These are phyloP conservation scores for Fusarium algeriense DNA, from an alignment of 2,329 filamentous ascomycete genomes.

Conservation along the genomic window DNA sequence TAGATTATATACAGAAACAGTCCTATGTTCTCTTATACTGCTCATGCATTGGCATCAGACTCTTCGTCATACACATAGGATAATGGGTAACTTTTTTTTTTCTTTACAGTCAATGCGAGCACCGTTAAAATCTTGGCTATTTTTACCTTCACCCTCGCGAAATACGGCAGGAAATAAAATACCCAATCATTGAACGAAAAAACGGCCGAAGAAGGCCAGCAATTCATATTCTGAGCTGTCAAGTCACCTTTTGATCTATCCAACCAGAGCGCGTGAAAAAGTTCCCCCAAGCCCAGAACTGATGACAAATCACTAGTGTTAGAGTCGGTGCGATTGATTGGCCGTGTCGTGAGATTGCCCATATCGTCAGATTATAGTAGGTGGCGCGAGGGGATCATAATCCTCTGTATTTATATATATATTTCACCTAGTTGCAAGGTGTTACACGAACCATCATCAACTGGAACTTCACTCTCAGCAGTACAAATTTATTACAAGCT, in stretches of 20 bases:
- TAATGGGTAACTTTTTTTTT: too few relatives aligned
- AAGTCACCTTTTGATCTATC: background rate
- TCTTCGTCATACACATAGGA: accelerated
- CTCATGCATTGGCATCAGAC: too few relatives aligned
- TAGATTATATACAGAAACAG: background rate
- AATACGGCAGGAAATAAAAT: too few relatives aligned
- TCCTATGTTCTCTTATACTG: accelerated
- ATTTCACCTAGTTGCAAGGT: background rate
- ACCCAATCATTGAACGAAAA: background rate
- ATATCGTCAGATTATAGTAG: background rate
- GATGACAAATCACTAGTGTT: background rate
- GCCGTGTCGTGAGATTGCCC: background rate
- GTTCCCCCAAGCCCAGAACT: background rate
- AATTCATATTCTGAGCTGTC: background rate
- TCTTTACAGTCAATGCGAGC: too few relatives aligned
- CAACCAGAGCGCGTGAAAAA: background rate
- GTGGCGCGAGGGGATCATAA: too few relatives aligned
- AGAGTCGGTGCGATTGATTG: background rate
- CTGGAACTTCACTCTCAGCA: background rate
- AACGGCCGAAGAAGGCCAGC: background rate
- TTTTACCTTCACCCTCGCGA: too few relatives aligned
- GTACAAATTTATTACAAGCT: too few relatives aligned
- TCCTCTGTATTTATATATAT: background rate
- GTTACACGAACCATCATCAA: background rate
- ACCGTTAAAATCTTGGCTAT: too few relatives aligned